phyloP scores from a whole-genome alignment of 164 flowering plant species.

The Vitis rotundifolia region DNA sequence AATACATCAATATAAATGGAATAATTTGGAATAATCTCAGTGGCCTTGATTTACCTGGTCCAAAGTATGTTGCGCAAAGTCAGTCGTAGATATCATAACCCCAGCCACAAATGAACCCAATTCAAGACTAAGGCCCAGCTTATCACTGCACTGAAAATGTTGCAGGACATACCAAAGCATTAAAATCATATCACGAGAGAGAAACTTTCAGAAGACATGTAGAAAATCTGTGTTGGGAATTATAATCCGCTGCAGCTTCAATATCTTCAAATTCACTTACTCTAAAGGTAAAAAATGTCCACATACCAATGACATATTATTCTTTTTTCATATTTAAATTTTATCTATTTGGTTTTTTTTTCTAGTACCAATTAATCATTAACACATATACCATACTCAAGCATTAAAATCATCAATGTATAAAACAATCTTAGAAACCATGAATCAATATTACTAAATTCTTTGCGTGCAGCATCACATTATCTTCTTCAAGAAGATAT shows the following conservation, averaged over 20 bases:
- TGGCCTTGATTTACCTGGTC: conserved; percentile 60
- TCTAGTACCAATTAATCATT: too few relatives aligned
- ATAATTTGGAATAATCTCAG: conserved; percentile 1
- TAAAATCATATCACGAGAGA: conserved; percentile 5
- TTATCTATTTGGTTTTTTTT: too few relatives aligned
- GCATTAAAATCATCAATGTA: too few relatives aligned
- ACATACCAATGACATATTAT: too few relatives aligned
- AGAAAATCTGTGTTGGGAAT: neutral
- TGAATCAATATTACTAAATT: too few relatives aligned
- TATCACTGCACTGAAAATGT: conserved; percentile 91
- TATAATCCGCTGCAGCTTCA: neutral
- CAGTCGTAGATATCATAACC: conserved; percentile 96
- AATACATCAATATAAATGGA: neutral
- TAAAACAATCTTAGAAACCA: too few relatives aligned
- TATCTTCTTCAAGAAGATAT: too few relatives aligned
- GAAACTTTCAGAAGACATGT: neutral
- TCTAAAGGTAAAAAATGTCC: neutral
- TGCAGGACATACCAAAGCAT: conserved; percentile 12
- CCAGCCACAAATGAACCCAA: conserved; percentile 98
- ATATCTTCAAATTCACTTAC: neutral
- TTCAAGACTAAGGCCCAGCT: conserved; percentile 95
- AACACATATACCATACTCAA: too few relatives aligned
- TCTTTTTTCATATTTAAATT: too few relatives aligned
- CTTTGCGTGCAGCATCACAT: too few relatives aligned
- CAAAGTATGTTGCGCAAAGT: conserved; percentile 87